Base-by-base conservation (phyloP, 306 rosid species). In the Crataegus laevigata region DNA sequence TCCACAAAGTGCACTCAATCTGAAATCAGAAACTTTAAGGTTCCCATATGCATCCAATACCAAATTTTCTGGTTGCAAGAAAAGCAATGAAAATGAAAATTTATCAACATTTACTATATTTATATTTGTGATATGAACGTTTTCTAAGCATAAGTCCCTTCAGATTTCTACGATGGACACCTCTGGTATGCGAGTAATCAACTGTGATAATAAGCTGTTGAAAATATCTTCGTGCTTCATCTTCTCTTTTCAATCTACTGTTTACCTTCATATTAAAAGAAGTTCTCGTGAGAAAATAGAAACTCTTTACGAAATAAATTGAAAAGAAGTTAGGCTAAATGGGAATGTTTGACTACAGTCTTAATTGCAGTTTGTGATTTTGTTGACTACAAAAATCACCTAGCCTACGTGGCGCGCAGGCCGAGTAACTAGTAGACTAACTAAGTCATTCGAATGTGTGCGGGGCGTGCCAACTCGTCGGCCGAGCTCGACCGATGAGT, bases 131-230 rank as follows among this genome's bases (percentile, higher is more conserved):
- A 64, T 17, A 30, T 30, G 8, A 58, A 45, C 26, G 40, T 45
- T 43, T 42, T 30, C 61, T 77, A 36, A 43, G 63, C 28, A 63
- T 74, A 40, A 65, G 79, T 80, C 88, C 99, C 98, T 94, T 94
- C 61, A 94, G 88, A 74, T 94, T 98, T 82, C 97, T 84, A 77
- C 92, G 99, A 78, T 78, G 89, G 52, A 94, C 99, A 72, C 99
- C 99, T 81, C 98, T 90, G 87, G 96, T 94, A 82, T 92, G 99
- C 80, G 98, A 94, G 84, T 92, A 94, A 89, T 94, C 98, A 79
- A 94, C 96, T 25, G 91, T 93, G 76, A 92, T 92, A 80, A 94
- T 89, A 83, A 94, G 99, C 81, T 94, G 99, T 83, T 94, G 97
- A 82, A 92, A 94, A 88, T 94, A 94, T 80, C 91, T 77, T 19